A percentile compares a stretch with the other conserved stretches of the same genome.
Evolutionary conservation across 257 asterid species (phyloP).

Genomic region (Orobanche coerulescens): DNA sequence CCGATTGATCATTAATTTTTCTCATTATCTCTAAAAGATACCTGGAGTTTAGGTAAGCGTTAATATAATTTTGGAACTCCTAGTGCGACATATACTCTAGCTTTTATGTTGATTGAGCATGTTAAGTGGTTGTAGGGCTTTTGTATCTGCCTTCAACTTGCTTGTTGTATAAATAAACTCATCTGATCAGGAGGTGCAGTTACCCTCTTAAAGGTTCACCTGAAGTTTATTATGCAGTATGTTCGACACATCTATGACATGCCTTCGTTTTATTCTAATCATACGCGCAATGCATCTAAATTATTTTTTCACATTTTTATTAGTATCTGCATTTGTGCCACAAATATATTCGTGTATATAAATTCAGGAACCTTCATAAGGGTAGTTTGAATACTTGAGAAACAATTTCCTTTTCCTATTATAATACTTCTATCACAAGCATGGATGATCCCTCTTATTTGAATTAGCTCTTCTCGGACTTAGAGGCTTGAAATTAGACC

Average conservation of each 20-base stretch:
- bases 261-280: neutral
- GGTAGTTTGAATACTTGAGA: conserved; percentile 1
- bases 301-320: neutral
- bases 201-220: neutral
- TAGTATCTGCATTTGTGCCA: neutral
- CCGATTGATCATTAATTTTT: conserved; percentile 7
- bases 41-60: conserved; percentile 6
- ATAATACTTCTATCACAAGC: conserved; percentile 10
- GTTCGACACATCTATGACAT: neutral
- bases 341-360: neutral
- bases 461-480: conserved; percentile 15
- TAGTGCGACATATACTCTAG: conserved; percentile 7
- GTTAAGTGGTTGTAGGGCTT: neutral
- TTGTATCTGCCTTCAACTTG: conserved; percentile 12
- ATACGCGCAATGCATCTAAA: conserved; percentile 1
- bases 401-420: conserved; percentile 13
- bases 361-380: neutral
- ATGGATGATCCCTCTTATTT: conserved; percentile 4
- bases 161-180: conserved; percentile 11
- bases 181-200: neutral
- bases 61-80: conserved; percentile 5
- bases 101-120: neutral
- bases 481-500: conserved; percentile 11
- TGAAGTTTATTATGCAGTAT: neutral
- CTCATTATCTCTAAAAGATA: conserved; percentile 6